Percentiles rank a stretch among this genome's conserved stretches.
phyloP scores from a whole-genome alignment of 2,329 filamentous ascomycete species.

The Pseudopithomyces chartarum region DNA sequence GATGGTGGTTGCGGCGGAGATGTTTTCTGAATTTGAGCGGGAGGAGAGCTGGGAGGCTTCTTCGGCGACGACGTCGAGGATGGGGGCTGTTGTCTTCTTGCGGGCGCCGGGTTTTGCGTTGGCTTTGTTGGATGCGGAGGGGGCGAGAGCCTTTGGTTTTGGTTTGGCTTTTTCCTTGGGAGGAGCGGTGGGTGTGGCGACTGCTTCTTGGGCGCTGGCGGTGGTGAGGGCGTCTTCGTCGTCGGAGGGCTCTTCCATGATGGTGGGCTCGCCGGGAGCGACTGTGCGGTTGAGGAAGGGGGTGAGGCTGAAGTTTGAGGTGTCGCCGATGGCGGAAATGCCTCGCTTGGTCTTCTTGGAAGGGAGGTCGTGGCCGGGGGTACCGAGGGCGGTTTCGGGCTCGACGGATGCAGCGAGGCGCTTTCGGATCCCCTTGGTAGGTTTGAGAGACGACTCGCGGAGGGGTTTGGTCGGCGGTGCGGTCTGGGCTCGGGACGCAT shows the following conservation, averaged over 20 bases:
- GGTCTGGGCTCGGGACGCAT: slow-evolving; percentile 50
- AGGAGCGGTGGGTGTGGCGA: slow-evolving; percentile 32
- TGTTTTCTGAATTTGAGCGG: slow-evolving; percentile 47
- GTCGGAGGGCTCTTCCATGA: slow-evolving; percentile 38
- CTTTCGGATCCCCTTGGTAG: slow-evolving; percentile 48
- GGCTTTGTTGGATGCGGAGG: slow-evolving; percentile 51
- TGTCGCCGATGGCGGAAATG: slow-evolving; percentile 72
- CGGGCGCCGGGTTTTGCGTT: slow-evolving; percentile 49
- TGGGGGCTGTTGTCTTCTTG: slow-evolving; percentile 44
- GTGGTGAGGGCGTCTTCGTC: slow-evolving; percentile 28
- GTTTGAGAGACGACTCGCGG: slow-evolving; percentile 41
- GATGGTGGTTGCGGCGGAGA: slow-evolving; percentile 23
- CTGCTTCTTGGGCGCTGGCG: slow-evolving; percentile 18
- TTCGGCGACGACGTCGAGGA: slow-evolving; percentile 52
- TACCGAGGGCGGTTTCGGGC: slow-evolving; percentile 54
- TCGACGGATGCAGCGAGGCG: slow-evolving; percentile 50
- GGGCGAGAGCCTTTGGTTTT: slow-evolving; percentile 50
- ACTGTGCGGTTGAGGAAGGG: slow-evolving; percentile 84
- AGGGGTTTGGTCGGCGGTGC: slow-evolving; percentile 35
- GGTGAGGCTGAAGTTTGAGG: slow-evolving; percentile 91
- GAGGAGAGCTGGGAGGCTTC: slow-evolving; percentile 43
- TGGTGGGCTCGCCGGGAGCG: slow-evolving; percentile 52
- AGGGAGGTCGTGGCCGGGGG: slow-evolving; percentile 53
- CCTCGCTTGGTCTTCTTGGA: slow-evolving; percentile 53
- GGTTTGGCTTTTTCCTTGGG: slow-evolving; percentile 48